Percentiles rank a stretch among this genome's conserved stretches.
These are phyloP conservation scores for Serendipita sp. DNA, from an alignment of 768 basidiomycete genomes.

Conservation along the genomic window DNA sequence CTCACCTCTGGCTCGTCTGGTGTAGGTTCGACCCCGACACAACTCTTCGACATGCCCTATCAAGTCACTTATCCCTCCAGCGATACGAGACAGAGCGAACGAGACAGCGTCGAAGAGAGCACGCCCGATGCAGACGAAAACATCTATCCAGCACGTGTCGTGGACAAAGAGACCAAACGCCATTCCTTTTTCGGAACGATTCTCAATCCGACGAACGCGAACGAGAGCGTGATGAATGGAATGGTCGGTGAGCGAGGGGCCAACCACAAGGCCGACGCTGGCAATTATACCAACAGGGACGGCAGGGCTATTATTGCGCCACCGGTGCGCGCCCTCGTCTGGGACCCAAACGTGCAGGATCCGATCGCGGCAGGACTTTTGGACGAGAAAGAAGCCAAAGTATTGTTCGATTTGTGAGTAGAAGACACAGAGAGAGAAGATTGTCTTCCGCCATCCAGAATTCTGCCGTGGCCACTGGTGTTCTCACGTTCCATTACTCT, in stretches of 20 bases:
- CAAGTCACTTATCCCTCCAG: constrained; percentile 18
- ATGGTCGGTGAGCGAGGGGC: neutral
- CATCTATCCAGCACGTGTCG: constrained; percentile 60
- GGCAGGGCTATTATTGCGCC: neutral
- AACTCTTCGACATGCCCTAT: constrained; percentile 7
- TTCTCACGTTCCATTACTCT: neutral
- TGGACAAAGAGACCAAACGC: constrained; percentile 50
- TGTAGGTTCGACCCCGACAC: constrained; percentile 14
- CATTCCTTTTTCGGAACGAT: constrained; percentile 75
- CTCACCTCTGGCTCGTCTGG: constrained; percentile 11
- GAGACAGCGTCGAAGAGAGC: constrained; percentile 17
- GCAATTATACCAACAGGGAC: neutral
- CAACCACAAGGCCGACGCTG: neutral
- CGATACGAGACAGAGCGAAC: constrained; percentile 31
- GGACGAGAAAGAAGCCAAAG: constrained; percentile 49
- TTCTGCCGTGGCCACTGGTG: neutral
- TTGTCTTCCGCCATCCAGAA: neutral
- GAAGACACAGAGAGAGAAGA: neutral
- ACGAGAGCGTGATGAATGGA: neutral
- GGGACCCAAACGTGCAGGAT: constrained; percentile 29
- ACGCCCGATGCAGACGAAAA: constrained; percentile 42
- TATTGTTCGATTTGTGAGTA: constrained; percentile 41
- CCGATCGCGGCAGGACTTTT: constrained; percentile 59
- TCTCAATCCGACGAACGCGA: constrained; percentile 36
- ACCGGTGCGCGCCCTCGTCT: neutral